Base-by-base conservation (phyloP, 768 basidiomycete genomes). In the Suillus clintonianus region DNA sequence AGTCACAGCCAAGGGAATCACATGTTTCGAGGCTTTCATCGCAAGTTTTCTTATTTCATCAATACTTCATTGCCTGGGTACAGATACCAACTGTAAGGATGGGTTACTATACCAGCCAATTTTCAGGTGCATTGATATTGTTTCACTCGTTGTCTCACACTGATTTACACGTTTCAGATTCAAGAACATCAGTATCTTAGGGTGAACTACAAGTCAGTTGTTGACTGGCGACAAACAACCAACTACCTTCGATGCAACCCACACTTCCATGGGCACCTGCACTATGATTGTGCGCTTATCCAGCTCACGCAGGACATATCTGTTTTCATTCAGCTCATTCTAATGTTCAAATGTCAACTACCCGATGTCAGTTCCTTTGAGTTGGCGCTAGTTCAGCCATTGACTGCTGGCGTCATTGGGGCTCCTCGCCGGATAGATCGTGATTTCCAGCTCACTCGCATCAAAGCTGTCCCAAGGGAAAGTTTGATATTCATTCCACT, bases 171-270 rank as follows among this genome's bases (percentile, higher is more conserved):
- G 30, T n/a, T 11, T 55, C 34, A 76, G 70, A 67, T 77, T 17
- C 65, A 60, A 1, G 69, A 72, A 36, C 67, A 73, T 58, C 50
- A 45, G 5, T 75, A 60, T 55, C 61, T 78, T n/a, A 71, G 68
- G 53, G 64, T 76, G 9, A 63, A 70, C 41, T 79, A 75, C 62
- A 66, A 64, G 14, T 77, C 74, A 0, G 60, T 32, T 4, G 61
- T 74, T 6, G 69, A 76, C 63, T 80, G 78, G 78, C 27, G 58
- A 11, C 27, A 65, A 24, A 62, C 62, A 7, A 69, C 65, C 2
- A 72, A 81, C 61, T 67, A 73, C 45, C 66, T 81, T 1, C 64
- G 67, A 6, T 76, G 71, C 65, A 78, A 70, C 51, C 75, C 76
- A 15, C 43, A 43, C 0, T 81, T 80, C 66, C 66, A 70, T 41